Evolutionary conservation across 2,329 filamentous ascomycete genomes (phyloP).

Genomic region (Alternaria solani): DNA sequence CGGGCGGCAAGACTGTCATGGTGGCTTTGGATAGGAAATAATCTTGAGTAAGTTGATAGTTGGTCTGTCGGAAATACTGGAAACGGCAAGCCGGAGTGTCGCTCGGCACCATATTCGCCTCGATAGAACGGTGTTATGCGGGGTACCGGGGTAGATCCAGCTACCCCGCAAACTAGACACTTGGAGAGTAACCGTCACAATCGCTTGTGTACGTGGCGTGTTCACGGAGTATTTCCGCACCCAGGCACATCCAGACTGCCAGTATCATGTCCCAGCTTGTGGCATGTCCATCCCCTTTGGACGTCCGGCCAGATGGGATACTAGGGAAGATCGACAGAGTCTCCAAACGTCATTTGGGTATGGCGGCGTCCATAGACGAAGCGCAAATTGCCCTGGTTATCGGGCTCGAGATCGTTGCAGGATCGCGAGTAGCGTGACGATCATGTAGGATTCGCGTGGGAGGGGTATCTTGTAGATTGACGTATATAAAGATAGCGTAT

Average conservation of each 20-base stretch:
- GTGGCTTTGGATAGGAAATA: neutral
- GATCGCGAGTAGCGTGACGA: constrained; percentile 15
- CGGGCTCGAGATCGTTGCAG: constrained; percentile 4
- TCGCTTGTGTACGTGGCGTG: constrained; percentile 16
- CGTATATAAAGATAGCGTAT: constrained; percentile 26
- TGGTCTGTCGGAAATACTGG: neutral
- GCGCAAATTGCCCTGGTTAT: constrained; percentile 3
- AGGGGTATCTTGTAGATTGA: constrained; percentile 24
- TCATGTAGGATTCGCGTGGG: constrained; percentile 16
- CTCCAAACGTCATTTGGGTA: neutral
- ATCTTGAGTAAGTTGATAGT: neutral
- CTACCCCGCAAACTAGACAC: constrained; percentile 30
- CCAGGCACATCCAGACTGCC: neutral
- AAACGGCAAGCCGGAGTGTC: constrained; percentile 12
- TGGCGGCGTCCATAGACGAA: constrained; percentile 6
- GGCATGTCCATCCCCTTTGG: constrained; percentile 15
- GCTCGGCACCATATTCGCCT: neutral
- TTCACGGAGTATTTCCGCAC: constrained; percentile 16
- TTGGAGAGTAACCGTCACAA: constrained; percentile 21
- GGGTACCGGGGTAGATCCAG: constrained; percentile 19
- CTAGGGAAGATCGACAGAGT: constrained; percentile 1
- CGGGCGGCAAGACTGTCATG: neutral
- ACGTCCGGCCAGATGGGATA: constrained; percentile 24
- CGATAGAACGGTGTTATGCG: constrained; percentile 21
- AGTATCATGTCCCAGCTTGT: constrained; percentile 3